phyloP scores from a whole-genome alignment of 2,329 filamentous ascomycete genomes.

The Dactylellina sp. region DNA sequence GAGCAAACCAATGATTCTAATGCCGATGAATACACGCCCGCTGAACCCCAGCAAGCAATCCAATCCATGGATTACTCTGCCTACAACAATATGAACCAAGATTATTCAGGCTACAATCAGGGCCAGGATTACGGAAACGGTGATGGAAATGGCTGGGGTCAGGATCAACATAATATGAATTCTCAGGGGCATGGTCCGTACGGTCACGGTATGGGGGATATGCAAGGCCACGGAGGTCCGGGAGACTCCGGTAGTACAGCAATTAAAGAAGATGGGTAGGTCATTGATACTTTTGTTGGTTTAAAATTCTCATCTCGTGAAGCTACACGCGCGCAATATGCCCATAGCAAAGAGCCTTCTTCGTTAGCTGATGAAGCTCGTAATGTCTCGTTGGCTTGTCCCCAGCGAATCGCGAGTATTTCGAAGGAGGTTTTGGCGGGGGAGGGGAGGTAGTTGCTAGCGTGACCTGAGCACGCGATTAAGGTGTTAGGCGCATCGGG shows the following conservation, averaged over 20 bases:
- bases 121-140: slow-evolving; percentile 38
- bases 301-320: slow-evolving; percentile 37
- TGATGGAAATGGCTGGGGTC: slow-evolving; percentile 33
- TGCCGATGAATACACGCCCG: slow-evolving; percentile 45
- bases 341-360: slow-evolving; percentile 49
- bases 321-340: slow-evolving; percentile 20
- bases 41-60: slow-evolving; percentile 39
- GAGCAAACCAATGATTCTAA: slow-evolving; percentile 16
- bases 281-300: slow-evolving; percentile 60
- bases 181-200: slow-evolving; percentile 56
- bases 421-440: slow-evolving; percentile 9
- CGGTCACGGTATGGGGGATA: slow-evolving; percentile 51
- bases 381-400: slow-evolving; percentile 47
- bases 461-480: slow-evolving; percentile 23
- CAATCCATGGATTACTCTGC: slow-evolving; percentile 49
- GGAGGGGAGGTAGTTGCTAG: slow-evolving; percentile 22
- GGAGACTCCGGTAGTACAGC: slow-evolving; percentile 70
- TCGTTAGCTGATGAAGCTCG: slow-evolving; percentile 36
- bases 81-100: slow-evolving; percentile 51
- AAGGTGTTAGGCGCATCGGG: slow-evolving; percentile 13
- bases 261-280: slow-evolving; percentile 95
- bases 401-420: neutral
- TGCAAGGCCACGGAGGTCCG: slow-evolving; percentile 58
- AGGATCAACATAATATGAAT: slow-evolving; percentile 54
- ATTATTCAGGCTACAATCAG: slow-evolving; percentile 46